Evolutionary conservation across 768 basidiomycete species (phyloP), one percentile per base, ranked within the genome.

Genomic region (Aureoboletus auriporus): DNA sequence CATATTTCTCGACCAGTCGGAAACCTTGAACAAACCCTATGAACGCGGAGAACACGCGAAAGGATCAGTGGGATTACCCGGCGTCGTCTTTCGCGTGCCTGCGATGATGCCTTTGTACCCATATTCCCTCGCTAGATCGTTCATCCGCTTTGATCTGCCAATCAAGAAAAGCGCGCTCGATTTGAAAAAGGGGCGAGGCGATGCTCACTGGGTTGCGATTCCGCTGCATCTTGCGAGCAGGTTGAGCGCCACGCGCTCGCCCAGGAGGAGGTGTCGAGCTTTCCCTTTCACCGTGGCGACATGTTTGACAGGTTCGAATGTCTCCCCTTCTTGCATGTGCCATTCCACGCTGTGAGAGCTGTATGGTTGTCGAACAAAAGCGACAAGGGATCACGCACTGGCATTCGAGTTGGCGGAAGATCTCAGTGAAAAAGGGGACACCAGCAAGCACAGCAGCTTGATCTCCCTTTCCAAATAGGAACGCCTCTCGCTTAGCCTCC

Each of bases 61-160:
- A 28, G 35, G 10, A 36, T 2, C 17, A 46, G 34, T 14, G 9
- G 17, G 4, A 40, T 42, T 54, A 78, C 87, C 93, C 29, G 95
- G 95, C 1, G 95, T 98, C 1, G 95, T 99, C 75, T 99, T 99
- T 50, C 95, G 77, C 23, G 95, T 99, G 12, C 95, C 95, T 16
- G 95, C 95, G 49, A 99, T 79, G 54, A 86, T 82, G 5, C 95
- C 95, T 45, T 80, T 77, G 72, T 84, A 98, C 0, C 93, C 93
- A 51, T 79, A 82, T 13, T 76, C 74, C 47, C 78, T 68, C 3
- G 94, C 93, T 14, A 90, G 74, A 59, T 90, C 86, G 57, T 85
- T 83, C 64, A 94, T 80, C 44, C 70, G 74, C 60, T 86, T 86
- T 27, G 95, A 97, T 65, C 94, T 97, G 55, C 20, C 33, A 12